Evolutionary conservation across 352 stramenopile genomes (phyloP), one percentile per base, ranked within the genome.

Genomic region (Phytophthora pluvialis): DNA sequence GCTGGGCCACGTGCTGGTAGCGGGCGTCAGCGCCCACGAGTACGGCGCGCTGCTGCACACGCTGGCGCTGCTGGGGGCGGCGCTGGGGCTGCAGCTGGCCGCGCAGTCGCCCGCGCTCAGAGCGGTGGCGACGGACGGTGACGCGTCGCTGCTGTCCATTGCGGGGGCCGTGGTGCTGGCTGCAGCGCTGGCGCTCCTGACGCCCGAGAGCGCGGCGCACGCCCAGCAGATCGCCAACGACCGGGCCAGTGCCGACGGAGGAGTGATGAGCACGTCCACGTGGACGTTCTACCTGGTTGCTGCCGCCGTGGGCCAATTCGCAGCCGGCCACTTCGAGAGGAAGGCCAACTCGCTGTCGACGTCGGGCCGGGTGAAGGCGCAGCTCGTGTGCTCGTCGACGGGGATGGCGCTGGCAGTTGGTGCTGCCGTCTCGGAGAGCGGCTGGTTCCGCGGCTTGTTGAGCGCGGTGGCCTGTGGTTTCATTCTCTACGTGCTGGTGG

Each of bases 21-120:
- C 84, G 1, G 84, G 84, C 2, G 72, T 89, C 36, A 68, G 84
- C 40, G 72, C 78, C 11, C 77, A 86, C 52, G 77, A 86, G 49
- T 91, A 93, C 62, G 84, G 84, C 35, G 80, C 84, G 11, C 63
- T 93, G 18, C 39, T 90, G 47, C 67, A 83, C 44, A 83, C 81
- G 32, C 38, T 89, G 25, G 4, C 74, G 48, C 70, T 93, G 9
- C 70, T 91, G 8, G 80, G 64, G 1, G 35, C 78, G 21, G 61
- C 77, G 39, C 51, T 93, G 48, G 78, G 50, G 6, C 74, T 83
- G 62, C 64, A 78, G 29, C 4, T 65, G 39, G 50, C 57, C 11
- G 43, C 59, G 11, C 47, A 73, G 9, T 60, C 44, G 15, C 21
- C 54, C 12, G 8, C 47, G 9, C 31, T 74, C 42, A 8, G 65